phyloP scores from a whole-genome alignment of 805 yeast species.

The Pichia rugopelliculosa region DNA sequence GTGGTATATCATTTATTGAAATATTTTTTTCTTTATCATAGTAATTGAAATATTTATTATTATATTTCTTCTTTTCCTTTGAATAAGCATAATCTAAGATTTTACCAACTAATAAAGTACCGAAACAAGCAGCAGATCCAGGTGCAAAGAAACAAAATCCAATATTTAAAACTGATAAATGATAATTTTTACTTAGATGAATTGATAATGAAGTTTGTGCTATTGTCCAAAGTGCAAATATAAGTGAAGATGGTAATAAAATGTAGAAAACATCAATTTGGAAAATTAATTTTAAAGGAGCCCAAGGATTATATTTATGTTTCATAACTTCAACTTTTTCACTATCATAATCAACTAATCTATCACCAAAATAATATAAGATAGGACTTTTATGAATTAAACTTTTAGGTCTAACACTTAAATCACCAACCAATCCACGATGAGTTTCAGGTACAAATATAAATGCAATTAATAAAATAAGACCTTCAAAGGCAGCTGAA shows the following conservation, averaged over 20 bases:
- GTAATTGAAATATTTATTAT: conserved; percentile 13
- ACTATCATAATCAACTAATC: conserved; percentile 27
- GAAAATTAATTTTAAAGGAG: conserved; percentile 15
- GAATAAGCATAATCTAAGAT: conserved; percentile 46
- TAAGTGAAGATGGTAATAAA: conserved; percentile 52
- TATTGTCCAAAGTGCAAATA: conserved; percentile 66
- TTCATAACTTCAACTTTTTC: conserved; percentile 14
- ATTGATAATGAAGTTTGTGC: conserved; percentile 60
- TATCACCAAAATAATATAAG: conserved; percentile 24
- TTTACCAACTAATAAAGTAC: conserved; percentile 54
- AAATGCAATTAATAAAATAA: conserved; percentile 28
- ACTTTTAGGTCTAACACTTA: conserved; percentile 47
- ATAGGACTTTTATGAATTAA: conserved; percentile 40
- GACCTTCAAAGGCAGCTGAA: conserved; percentile 55
- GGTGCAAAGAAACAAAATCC: conserved; percentile 72
- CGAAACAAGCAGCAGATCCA: conserved; percentile 58
- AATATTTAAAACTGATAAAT: conserved; percentile 45
- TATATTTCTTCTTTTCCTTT: conserved; percentile 27
- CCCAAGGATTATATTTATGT: conserved; percentile 23
- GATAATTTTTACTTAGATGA: conserved; percentile 41
- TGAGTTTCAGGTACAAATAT: conserved; percentile 66
- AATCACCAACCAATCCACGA: conserved; percentile 67
- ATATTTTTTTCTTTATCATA: conserved; percentile 1
- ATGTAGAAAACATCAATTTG: conserved; percentile 30
- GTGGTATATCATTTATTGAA: conserved; percentile 18